Conservation (phyloP, 2,329 filamentous ascomycete species). For the Sporothrix dimorphospora region DNA sequence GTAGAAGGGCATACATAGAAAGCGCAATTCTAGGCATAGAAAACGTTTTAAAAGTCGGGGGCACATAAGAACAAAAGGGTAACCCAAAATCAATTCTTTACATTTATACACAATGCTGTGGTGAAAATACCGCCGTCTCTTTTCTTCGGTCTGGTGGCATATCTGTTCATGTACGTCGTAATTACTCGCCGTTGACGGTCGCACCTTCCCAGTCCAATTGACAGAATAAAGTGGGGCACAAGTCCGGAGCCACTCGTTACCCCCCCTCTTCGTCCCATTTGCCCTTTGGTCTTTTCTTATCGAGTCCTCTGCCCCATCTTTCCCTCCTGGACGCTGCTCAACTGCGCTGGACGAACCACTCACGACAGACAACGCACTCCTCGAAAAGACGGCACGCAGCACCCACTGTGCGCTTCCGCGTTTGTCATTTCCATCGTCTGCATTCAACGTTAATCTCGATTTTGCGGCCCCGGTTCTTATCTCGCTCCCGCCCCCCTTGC, state of each 20-base stretch:
- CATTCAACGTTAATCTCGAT: not conserved
- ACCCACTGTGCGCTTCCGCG: not conserved
- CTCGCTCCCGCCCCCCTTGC: not conserved
- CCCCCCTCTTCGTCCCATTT: constrained; percentile 18
- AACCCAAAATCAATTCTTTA: no score
- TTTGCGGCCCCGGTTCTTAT: not conserved
- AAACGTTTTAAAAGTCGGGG: no score
- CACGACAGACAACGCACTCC: not conserved
- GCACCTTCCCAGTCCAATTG: constrained; percentile 11
- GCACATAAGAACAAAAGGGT: no score
- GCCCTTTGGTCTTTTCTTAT: constrained; percentile 5
- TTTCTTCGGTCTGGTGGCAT: not conserved
- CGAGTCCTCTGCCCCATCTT: constrained; percentile 19
- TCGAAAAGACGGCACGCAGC: constrained; percentile 12
- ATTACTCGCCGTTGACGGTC: not conserved
- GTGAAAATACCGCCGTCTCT: not conserved
- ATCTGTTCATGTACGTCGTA: not conserved
- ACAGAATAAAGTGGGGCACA: constrained; percentile 9
- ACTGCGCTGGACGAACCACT: not conserved
- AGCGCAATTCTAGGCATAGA: no score
- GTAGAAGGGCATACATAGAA: no score
- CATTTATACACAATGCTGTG: no score
- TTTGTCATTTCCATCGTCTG: constrained; percentile 17
- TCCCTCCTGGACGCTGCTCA: not conserved
- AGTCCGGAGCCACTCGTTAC: not conserved